These are phyloP conservation scores for Komagataella kurtzmanii DNA, from an alignment of 805 yeast genomes.

Conservation along the genomic window DNA sequence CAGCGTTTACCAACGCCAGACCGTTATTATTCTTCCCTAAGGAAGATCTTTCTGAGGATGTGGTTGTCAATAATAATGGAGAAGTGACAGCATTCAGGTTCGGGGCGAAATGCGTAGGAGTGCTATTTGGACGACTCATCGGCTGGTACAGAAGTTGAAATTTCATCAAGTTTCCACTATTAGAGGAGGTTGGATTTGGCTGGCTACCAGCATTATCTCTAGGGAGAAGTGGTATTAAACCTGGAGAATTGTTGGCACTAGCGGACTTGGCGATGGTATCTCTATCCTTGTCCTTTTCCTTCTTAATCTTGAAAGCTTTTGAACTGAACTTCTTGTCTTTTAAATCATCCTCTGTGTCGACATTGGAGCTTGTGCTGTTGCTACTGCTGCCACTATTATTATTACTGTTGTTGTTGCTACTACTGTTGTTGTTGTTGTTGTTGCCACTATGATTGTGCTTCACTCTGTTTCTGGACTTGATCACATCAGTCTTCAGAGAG, in stretches of 20 bases:
- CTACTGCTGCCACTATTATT: constrained; percentile 2
- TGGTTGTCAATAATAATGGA: constrained; percentile 41
- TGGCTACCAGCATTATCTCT: constrained; percentile 14
- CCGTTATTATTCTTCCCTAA: background rate
- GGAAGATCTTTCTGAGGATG: constrained; percentile 8
- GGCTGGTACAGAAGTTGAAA: constrained; percentile 30
- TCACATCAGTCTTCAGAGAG: constrained; percentile 81
- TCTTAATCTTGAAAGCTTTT: background rate
- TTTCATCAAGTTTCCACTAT: background rate
- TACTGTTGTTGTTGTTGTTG: background rate
- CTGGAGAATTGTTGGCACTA: constrained; percentile 12
- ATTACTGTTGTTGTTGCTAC: background rate
- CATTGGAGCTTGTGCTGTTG: constrained; percentile 3
- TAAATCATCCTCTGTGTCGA: constrained; percentile 4
- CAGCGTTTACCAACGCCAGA: constrained; percentile 11
- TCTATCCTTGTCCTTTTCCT: constrained; percentile 10
- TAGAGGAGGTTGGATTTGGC: background rate
- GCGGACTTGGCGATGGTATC: constrained; percentile 3
- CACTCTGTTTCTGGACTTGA: constrained; percentile 80
- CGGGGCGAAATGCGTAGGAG: constrained; percentile 61
- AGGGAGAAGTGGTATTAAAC: constrained; percentile 25
- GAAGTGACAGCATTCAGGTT: constrained; percentile 51
- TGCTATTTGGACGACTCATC: constrained; percentile 51
- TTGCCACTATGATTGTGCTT: constrained; percentile 24
- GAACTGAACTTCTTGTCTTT: constrained; percentile 3